Conservation (phyloP, 2,329 filamentous ascomycete genomes). For the Xylariaceae sp. region DNA sequence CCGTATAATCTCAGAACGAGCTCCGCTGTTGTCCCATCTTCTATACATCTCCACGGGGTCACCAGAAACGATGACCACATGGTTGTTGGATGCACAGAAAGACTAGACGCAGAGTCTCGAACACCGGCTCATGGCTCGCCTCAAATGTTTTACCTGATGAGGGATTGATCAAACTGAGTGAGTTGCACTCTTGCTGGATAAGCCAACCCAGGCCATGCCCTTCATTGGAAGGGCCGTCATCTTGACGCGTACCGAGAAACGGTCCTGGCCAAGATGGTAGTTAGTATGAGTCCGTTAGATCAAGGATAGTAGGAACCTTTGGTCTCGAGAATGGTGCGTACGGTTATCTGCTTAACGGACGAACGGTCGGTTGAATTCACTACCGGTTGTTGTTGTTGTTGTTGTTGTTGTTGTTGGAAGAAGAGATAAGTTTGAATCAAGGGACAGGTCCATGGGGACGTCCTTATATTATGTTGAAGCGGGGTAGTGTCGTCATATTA, state of each 20-base stretch:
- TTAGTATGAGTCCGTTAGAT: slow-evolving; percentile 11
- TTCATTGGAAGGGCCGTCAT: slow-evolving; percentile 25
- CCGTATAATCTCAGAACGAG: slow-evolving; percentile 83
- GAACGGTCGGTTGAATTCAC: not conserved
- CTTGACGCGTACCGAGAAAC: slow-evolving; percentile 34
- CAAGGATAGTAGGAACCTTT: slow-evolving; percentile 5
- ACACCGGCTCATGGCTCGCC: slow-evolving; percentile 43
- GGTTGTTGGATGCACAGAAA: slow-evolving; percentile 25
- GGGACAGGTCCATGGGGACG: not conserved
- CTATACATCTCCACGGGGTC: slow-evolving; percentile 18
- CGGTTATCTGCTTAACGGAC: slow-evolving; percentile 15
- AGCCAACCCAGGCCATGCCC: slow-evolving; percentile 34
- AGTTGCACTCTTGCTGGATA: slow-evolving; percentile 33
- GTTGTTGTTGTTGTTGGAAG: not conserved
- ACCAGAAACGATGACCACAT: slow-evolving; percentile 4
- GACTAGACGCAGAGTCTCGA: slow-evolving; percentile 35
- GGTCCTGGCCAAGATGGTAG: slow-evolving; percentile 22
- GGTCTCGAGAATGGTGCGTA: slow-evolving; percentile 27
- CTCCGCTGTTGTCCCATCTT: slow-evolving; percentile 24
- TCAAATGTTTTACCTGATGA: slow-evolving; percentile 40
- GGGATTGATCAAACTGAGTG: slow-evolving; percentile 33
- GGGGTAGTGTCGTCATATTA: slow-evolving; percentile 32
- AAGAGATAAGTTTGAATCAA: slow-evolving; percentile 4
- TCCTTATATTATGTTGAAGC: slow-evolving; percentile 22
- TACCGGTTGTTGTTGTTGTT: not conserved